Base-by-base conservation (phyloP, 2,329 filamentous ascomycete species). In the Sclerotinia minor region DNA sequence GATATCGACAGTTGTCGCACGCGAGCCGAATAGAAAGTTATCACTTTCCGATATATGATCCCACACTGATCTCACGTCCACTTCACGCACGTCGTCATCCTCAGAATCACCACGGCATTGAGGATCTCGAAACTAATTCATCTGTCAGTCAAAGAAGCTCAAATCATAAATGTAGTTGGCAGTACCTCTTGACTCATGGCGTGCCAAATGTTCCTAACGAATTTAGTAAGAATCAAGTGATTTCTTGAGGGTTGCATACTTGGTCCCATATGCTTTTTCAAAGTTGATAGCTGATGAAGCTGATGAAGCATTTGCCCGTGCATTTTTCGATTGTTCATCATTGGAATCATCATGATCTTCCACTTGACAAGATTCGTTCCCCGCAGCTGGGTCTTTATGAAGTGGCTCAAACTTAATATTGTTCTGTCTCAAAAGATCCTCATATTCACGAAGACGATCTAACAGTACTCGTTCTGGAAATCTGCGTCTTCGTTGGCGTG, bases 401-500 rank as follows among this genome's bases (percentile, higher is more conserved):
- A 75, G 70, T 3, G 75, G 72, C 44, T 76, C 73, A 53, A 76
- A 76, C 29, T 71, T 69, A 45, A 76, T 73, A 60, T 72, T 70
- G 53, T 76, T 70, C 45, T 73, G 69, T 13, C 72, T 70, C n/a
- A 77, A 70, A 21, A 76, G 68, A 41, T 73, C 71, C 67, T 77
- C 75, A 64, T 77, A 77, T 49, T 70, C 70, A 29, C 70, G 70
- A 38, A 77, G 65, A 60, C 75, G 73, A 44, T 75, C 73, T 13
- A 76, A 61, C 32, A 76, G 67, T 60, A 75, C 73, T 70, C 71
- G 65, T 53, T 77, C 75, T 2, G 75, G 72, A 72, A 76, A 73
- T n/a, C 71, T 72, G 24, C 71, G 73, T 74, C 85, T 85, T 78
- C 93, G 90, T 29, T 89, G 79, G 52, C 87, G 81, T 76, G 87